Percentiles rank a stretch among this genome's conserved stretches.
phyloP scores from a whole-genome alignment of 129 eudicot species.

The Smallanthus sonchifolius region DNA sequence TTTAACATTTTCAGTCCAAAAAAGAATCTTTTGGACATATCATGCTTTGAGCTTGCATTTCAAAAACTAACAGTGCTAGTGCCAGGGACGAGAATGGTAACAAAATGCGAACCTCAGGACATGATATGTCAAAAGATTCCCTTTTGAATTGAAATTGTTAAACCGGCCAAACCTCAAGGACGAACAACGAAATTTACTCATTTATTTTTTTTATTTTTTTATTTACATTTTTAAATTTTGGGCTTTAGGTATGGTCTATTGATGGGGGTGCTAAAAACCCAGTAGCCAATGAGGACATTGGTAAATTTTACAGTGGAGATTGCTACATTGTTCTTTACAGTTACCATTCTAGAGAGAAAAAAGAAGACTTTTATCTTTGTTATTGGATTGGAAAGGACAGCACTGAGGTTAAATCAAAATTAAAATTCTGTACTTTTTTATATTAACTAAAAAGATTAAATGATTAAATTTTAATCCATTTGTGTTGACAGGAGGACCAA shows the following conservation, averaged over 20 bases:
- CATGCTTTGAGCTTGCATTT: too few relatives aligned
- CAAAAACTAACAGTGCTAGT: too few relatives aligned
- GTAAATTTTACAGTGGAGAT: conserved; percentile 95
- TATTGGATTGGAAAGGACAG: conserved; percentile 98
- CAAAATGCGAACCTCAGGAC: too few relatives aligned
- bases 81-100: too few relatives aligned
- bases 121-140: too few relatives aligned
- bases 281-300: conserved; percentile 65
- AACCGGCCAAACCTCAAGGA: too few relatives aligned
- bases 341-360: conserved; percentile 83
- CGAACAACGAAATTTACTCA: too few relatives aligned
- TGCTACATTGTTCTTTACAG: conserved; percentile 91
- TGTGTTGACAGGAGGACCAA: conserved; percentile 65
- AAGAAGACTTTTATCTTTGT: conserved; percentile 87
- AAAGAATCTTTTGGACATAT: too few relatives aligned
- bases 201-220: too few relatives aligned
- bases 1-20: too few relatives aligned
- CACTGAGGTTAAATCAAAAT: conserved; percentile 57
- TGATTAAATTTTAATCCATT: conserved; percentile 5
- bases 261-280: conserved; percentile 76
- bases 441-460: background rate
- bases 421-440: background rate
- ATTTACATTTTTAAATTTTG: conserved; percentile 1
- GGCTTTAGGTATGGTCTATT: conserved; percentile 79
- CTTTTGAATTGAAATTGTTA: too few relatives aligned